Evolutionary conservation across 78 protist genomes (phyloP).

Genomic region (Protostelium mycophagum): DNA sequence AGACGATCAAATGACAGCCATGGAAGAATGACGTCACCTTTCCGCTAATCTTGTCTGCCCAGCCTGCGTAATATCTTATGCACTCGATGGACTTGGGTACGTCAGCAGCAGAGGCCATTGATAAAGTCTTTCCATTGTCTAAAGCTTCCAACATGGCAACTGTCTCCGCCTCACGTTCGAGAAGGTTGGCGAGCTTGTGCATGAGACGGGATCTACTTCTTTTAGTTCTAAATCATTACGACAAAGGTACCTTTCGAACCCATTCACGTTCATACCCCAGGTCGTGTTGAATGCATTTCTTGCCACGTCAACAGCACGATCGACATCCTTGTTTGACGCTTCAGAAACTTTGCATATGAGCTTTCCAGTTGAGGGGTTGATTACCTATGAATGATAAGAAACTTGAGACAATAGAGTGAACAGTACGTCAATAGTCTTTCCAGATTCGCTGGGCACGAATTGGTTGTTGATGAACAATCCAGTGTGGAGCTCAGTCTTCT

Average conservation of each 20-base stretch:
- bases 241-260: constrained; percentile 11
- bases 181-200: constrained; percentile 52
- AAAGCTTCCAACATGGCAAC: constrained; percentile 47
- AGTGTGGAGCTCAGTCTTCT: not conserved
- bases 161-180: constrained; percentile 44
- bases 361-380: constrained; percentile 54
- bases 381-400: not conserved
- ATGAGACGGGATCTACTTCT: constrained; percentile 25
- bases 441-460: not conserved
- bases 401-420: not conserved
- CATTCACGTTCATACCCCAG: not conserved
- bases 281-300: constrained; percentile 44
- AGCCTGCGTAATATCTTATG: constrained; percentile 75
- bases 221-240: constrained; percentile 13
- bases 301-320: constrained; percentile 68
- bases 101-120: constrained; percentile 28
- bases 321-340: constrained; percentile 56
- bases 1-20: not conserved
- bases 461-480: not conserved
- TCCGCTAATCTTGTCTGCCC: constrained; percentile 74
- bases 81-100: constrained; percentile 9
- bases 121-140: constrained; percentile 61
- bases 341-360: constrained; percentile 60
- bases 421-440: not conserved
- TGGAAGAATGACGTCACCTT: constrained; percentile 19